A percentile compares a stretch with the other conserved stretches of the same genome.
Conservation (phyloP, 768 basidiomycete species). For the Lactarius hatsudake region DNA sequence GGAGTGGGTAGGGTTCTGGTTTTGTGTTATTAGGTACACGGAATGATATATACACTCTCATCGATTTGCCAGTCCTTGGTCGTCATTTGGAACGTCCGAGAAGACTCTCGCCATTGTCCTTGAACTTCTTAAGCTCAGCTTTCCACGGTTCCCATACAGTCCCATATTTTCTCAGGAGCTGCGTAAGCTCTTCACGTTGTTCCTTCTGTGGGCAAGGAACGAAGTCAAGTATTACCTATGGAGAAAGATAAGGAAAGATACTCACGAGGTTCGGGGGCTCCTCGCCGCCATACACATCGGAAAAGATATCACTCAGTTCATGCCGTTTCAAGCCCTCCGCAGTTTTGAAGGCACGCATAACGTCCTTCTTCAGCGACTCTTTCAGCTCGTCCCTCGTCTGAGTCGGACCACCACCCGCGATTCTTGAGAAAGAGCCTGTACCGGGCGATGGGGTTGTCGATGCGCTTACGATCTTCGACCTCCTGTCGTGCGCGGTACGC, state of each 20-base stretch:
- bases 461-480: slow-evolving; percentile 87
- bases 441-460: slow-evolving; percentile 85
- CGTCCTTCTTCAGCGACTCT: slow-evolving; percentile 62
- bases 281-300: slow-evolving; percentile 83
- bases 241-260: slow-evolving; percentile 25
- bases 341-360: slow-evolving; percentile 73
- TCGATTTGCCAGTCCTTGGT: not conserved
- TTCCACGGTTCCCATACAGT: slow-evolving; percentile 84
- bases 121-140: slow-evolving; percentile 73
- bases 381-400: slow-evolving; percentile 74
- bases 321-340: slow-evolving; percentile 69
- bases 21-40: not conserved
- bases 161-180: slow-evolving; percentile 82
- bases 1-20: not conserved
- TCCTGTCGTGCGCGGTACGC: slow-evolving; percentile 88
- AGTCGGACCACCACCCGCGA: slow-evolving; percentile 78
- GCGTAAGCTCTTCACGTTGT: slow-evolving; percentile 74
- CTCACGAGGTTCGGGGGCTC: slow-evolving; percentile 82
- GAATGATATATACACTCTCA: not conserved
- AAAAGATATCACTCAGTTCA: slow-evolving; percentile 78
- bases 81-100: slow-evolving; percentile 6
- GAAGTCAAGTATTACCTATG: slow-evolving; percentile 12
- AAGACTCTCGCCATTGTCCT: slow-evolving; percentile 55
- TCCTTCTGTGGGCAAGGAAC: slow-evolving; percentile 53
- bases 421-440: slow-evolving; percentile 85